Base-by-base conservation (phyloP, 495 filamentous ascomycete genomes). In the Penicillium steckii region DNA sequence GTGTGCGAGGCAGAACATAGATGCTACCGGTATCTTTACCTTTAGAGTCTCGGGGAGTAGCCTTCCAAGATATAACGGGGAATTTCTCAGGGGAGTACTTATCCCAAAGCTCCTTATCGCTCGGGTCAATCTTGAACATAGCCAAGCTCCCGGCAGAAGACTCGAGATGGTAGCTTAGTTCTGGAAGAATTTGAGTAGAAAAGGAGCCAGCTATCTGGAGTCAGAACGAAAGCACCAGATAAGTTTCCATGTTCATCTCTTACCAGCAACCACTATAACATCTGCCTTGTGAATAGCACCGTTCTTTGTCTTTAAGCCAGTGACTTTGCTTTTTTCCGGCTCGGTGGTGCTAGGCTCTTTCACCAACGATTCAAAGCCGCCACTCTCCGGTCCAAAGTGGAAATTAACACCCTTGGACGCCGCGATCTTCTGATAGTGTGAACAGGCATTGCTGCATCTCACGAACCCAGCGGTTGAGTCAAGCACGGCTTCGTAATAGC, bases 11-110 rank as follows among this genome's bases (percentile, higher is more conserved):
- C 21, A 60, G 40, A 17, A 60, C 57, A 19, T 60, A 60, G 9
- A 60, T 56, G 46, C 57, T 53, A 8, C 57, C 57, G 0, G 48
- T 60, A 13, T 60, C 57, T 17, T 60, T 56, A 17, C 57, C 57
- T 8, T 44, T 47, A 0, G 8, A 17, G 23, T 56, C 53, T 10
- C 57, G 48, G 18, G 56, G 37, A 3, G 26, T 40, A 32, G 44
- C 56, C 32, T 56, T 60, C 57, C 57, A 60, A 12, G 52, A 53
- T 17, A 60, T 42, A 12, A 60, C 57, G 1, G 57, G 57, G 18
- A 60, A 60, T 1, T 42, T 45, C 35, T 60, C 46, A 8, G 57
- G 57, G 19, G 57, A 60, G 8, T 56, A 60, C 24, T 60, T 60
- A 4, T 56, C 48, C 57, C 57, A 60, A 6, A 60, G 45, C 0